Percentiles rank a stretch among this genome's conserved stretches.
Evolutionary conservation across 2,329 filamentous ascomycete genomes (phyloP).

Genomic region (Fusarium musae): DNA sequence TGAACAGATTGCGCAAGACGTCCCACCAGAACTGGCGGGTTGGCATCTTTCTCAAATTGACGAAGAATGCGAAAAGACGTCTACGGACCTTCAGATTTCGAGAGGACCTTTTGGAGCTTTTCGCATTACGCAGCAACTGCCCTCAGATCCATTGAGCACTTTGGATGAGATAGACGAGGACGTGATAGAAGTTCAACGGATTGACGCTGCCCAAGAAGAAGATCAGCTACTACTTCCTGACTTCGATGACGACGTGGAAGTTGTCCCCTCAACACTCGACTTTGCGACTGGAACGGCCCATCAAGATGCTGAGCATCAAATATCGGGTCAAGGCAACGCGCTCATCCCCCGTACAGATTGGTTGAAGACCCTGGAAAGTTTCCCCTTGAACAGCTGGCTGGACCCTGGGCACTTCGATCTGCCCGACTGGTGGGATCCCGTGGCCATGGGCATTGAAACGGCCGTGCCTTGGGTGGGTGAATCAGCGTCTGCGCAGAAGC

Average conservation of each 20-base stretch:
- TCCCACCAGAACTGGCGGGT: not conserved
- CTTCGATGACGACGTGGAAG: not conserved
- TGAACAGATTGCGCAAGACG: not conserved
- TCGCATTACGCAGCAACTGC: not conserved
- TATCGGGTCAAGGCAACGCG: not conserved
- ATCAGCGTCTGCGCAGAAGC: not conserved
- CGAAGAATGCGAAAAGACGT: conserved; percentile 18
- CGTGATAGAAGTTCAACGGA: rapidly evolving
- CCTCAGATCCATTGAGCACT: rapidly evolving
- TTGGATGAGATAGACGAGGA: not conserved
- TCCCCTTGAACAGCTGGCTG: not conserved
- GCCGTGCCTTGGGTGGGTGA: not conserved
- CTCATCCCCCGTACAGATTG: not conserved
- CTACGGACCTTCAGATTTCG: conserved; percentile 12
- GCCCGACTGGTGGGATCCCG: conserved; percentile 19
- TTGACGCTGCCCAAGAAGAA: rapidly evolving
- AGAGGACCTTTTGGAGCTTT: conserved; percentile 33
- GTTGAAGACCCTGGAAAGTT: not conserved
- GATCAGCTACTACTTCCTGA: not conserved
- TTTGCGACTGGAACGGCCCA: not conserved
- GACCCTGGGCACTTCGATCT: not conserved
- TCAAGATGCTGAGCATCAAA: not conserved
- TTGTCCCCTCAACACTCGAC: not conserved
- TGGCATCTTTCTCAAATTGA: conserved; percentile 30
- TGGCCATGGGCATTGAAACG: not conserved